Evolutionary conservation across 2,329 filamentous ascomycete genomes (phyloP).

Genomic region (Colletotrichum sp.): DNA sequence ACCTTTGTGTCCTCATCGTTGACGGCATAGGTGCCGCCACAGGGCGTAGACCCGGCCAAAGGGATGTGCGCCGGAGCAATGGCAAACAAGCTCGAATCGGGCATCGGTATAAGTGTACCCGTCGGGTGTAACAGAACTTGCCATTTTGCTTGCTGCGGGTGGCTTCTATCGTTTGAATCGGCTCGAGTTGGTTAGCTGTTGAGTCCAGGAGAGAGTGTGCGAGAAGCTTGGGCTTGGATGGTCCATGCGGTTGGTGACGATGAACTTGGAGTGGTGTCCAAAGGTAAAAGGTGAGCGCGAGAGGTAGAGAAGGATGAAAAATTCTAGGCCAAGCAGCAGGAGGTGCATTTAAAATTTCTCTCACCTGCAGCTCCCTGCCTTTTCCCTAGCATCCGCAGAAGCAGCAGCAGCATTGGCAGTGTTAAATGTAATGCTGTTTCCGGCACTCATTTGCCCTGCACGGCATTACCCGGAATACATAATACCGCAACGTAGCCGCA

Average conservation of each 20-base stretch:
- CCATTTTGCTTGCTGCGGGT: not conserved
- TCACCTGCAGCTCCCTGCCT: not conserved
- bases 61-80: not conserved
- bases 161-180: not conserved
- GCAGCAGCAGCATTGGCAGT: not conserved
- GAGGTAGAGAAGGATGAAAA: not conserved
- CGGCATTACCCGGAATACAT: not conserved
- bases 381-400: not conserved
- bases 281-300: not conserved
- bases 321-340: not conserved
- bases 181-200: not conserved
- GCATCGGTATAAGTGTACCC: not conserved
- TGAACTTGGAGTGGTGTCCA: not conserved
- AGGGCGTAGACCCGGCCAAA: not conserved
- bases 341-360: not conserved
- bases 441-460: not conserved
- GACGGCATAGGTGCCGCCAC: not conserved
- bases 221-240: not conserved
- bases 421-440: not conserved
- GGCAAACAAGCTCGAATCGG: not conserved
- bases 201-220: not conserved
- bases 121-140: not conserved
- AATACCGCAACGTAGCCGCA: not conserved
- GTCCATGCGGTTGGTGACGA: not conserved
- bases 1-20: not conserved